phyloP scores from a whole-genome alignment of 345 rosid genomes.

The Eucalyptus sideroxylon region DNA sequence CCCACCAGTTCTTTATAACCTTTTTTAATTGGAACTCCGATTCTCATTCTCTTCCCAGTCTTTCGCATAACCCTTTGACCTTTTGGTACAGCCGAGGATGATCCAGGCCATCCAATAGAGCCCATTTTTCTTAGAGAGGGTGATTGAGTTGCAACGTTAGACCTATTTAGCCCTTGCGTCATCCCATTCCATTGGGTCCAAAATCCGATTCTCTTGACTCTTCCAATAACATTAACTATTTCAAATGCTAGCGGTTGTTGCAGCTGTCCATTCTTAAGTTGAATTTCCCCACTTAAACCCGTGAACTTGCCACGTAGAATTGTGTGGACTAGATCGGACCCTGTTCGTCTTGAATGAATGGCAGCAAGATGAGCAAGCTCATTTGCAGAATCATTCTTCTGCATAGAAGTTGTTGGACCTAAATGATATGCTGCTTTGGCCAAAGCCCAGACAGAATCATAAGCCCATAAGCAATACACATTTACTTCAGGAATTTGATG shows the following conservation, averaged over 20 bases:
- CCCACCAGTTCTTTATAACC: neutral
- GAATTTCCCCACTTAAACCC: neutral
- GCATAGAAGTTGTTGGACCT: neutral
- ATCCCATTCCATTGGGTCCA: slow-evolving; percentile 3
- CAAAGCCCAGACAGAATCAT: slow-evolving; percentile 27
- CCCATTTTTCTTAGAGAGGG: neutral
- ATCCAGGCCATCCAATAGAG: neutral
- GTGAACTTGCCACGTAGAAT: no score
- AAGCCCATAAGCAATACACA: slow-evolving; percentile 13
- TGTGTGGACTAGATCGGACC: no score
- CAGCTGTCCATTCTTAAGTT: slow-evolving; percentile 15
- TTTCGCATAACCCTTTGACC: neutral
- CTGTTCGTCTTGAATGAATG: no score
- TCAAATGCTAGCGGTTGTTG: slow-evolving; percentile 1
- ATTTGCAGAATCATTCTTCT: neutral
- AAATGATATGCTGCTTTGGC: neutral
- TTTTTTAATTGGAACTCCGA: neutral
- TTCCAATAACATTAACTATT: slow-evolving; percentile 20
- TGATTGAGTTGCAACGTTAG: neutral
- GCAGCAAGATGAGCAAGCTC: no score
- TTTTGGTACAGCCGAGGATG: neutral
- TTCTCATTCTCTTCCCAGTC: neutral
- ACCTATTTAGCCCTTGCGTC: no score
- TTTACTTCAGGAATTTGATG: neutral
- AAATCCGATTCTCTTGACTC: slow-evolving; percentile 10